Base-by-base conservation (phyloP, 805 yeast species). In the Candida nanaspora region DNA sequence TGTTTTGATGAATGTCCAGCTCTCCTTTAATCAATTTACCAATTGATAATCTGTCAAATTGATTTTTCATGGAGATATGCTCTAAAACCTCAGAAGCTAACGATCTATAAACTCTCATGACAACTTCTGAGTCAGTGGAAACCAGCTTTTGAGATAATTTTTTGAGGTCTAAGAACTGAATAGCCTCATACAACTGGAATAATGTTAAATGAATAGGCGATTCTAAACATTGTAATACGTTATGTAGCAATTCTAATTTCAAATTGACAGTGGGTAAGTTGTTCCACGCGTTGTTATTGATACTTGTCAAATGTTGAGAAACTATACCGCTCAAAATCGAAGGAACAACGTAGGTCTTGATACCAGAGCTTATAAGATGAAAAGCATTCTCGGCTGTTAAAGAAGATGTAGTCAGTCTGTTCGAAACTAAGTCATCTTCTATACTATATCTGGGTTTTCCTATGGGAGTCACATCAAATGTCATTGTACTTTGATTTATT, bases 201-300 rank as follows among this genome's bases (percentile, higher is more conserved):
- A 71, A 49, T 0, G 74, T 57, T 1, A 72, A 45, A 23, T 64
- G 66, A 22, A 61, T 53, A 9, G 78, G 71, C 1, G 75, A 70
- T 21, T 63, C 65, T 20, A 53, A 48, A 38, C 55, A 51, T 42
- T 63, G 68, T 31, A 63, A 42, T 20, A 54, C 47, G 36, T 61
- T 61, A 44, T 63, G 68, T 16, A 61, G 43, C 14, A 57, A 49
- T 46, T 63, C 68, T n/a, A 63, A 46, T 40, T 59, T 59, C 31
- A 61, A 44, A 35, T 62, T 63, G 23, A 54, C 44, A 39, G 48
- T 53, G 3, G 67, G 67, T 22, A 63, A 47, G 6, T 38, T 31
- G 15, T 49, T 43, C 65, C 68, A 61, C 7, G 67, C 47, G 13
- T 49, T 37, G 14, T 49, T 48, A 11, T 56, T 47, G 6, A 59